Conservation (phyloP, 148 eudicot genomes). For the Rhododendron ferrugineum region DNA sequence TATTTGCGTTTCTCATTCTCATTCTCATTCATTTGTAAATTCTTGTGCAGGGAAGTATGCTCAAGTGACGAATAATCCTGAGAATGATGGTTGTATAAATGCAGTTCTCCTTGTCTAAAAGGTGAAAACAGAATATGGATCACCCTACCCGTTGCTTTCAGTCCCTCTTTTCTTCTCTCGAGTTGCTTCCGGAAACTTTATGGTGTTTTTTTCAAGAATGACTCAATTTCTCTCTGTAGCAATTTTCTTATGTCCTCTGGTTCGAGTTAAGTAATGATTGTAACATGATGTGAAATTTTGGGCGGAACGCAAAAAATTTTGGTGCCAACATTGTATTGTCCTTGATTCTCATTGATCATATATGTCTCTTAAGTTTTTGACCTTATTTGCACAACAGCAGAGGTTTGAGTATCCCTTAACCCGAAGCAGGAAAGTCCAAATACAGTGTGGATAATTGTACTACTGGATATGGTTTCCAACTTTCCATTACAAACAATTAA, state of each 20-base stretch:
- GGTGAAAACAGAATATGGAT: constrained; percentile 3
- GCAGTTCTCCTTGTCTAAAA: constrained; percentile 71
- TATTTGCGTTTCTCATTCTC: neutral
- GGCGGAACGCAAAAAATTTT: neutral
- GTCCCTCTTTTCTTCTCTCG: neutral
- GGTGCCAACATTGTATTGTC: neutral
- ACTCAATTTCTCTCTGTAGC: neutral
- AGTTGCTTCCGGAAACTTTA: neutral
- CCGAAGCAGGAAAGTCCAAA: neutral
- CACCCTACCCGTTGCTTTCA: neutral
- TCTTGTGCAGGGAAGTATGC: constrained; percentile 82
- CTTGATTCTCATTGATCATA: neutral
- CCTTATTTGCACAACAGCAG: neutral
- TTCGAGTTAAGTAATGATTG: neutral
- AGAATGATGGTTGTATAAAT: constrained; percentile 96
- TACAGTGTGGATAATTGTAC: neutral
- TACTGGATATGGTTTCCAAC: neutral
- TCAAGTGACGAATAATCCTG: constrained; percentile 95
- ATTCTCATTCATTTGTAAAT: neutral
- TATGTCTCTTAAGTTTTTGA: no score
- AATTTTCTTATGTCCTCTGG: neutral
- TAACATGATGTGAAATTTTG: neutral
- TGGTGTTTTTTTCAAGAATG: no score
- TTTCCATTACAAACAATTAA: neutral
- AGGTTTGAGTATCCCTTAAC: no score